Evolutionary conservation across 176 grass and related monocot genomes (phyloP), one percentile per base, ranked within the genome.

Genomic region (Chrysopogon serrulatus): DNA sequence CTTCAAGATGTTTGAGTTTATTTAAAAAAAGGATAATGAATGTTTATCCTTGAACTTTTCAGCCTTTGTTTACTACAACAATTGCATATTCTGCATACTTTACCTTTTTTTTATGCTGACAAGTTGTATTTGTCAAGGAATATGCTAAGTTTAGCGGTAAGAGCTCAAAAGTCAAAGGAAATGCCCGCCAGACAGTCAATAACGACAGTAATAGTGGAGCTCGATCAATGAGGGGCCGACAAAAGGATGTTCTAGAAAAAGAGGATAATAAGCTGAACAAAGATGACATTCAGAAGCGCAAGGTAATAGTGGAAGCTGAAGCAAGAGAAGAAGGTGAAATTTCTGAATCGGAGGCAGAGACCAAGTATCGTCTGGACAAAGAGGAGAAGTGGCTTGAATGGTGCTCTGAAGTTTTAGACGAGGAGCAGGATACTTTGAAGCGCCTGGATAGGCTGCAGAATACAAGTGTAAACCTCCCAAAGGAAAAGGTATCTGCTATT

Each of bases 301-400:
- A 93, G 67, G 78, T 83, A 60, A 12, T 60, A 54, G 91, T 88
- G 67, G 93, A 99, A 86, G 78, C 87, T 69, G 93, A 99, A 80
- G 91, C 90, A 71, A 99, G 94, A 85, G 96, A 99, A 87, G 96
- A 99, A 90, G 96, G 96, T 82, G 96, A 99, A 90, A 99, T 99
- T 87, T 99, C 96, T 61, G 96, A 99, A 75, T 93, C 91, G 34
- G 96, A 98, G 80, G 93, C 88, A 4, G 88, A 95, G 67, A 90
- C 79, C 42, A 95, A 83, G 76, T 92, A 93, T 81, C 91, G 90
- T 68, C 81, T 92, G 41, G 84, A 96, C 65, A 98, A 98, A 78
- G 96, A 98, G 74, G 96, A 95, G 70, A 98, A 98, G 83, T 98
- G 96, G 96, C 87, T 89, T 88, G 96, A 95, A 90, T 98, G 96